A percentile compares a stretch with the other conserved stretches of the same genome.
Evolutionary conservation across 305 asterid species (phyloP).

Genomic region (Fraxinus xanthoxyloides): DNA sequence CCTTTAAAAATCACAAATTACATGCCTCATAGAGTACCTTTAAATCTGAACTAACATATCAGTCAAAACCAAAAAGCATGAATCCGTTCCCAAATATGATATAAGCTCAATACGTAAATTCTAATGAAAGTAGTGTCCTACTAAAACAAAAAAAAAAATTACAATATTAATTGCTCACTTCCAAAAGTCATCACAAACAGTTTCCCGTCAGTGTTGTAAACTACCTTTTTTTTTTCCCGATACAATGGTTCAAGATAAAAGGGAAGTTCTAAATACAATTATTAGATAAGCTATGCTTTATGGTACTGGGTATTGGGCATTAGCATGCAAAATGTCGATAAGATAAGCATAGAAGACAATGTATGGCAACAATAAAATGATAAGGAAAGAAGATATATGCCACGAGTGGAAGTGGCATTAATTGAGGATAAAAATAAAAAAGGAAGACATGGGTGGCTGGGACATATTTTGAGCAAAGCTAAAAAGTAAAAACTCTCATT

Average conservation of each 20-base stretch:
- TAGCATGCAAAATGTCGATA: background rate
- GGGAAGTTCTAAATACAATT: background rate
- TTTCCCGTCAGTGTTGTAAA: background rate
- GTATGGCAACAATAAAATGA: background rate
- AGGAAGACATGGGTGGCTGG: background rate
- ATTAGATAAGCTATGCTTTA: background rate
- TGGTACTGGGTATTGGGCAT: background rate
- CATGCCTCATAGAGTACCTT: constrained; percentile 3
- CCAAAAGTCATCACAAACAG: background rate
- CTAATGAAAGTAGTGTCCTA: constrained; percentile 4
- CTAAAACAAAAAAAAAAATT: background rate
- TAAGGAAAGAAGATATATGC: background rate
- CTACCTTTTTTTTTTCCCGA: background rate
- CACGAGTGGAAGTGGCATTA: background rate
- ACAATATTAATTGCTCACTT: background rate
- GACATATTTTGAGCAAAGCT: background rate
- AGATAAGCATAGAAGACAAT: background rate
- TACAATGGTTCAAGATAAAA: background rate
- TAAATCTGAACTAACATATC: background rate
- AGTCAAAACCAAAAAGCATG: constrained; percentile 10
- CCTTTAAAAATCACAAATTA: background rate
- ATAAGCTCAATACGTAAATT: background rate
- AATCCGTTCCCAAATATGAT: background rate
- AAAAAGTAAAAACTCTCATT: background rate
- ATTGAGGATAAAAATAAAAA: background rate